A percentile compares a stretch with the other conserved stretches of the same genome.
phyloP scores from a whole-genome alignment of 2,329 filamentous ascomycete genomes.

The Aaosphaeria pasadenensis region DNA sequence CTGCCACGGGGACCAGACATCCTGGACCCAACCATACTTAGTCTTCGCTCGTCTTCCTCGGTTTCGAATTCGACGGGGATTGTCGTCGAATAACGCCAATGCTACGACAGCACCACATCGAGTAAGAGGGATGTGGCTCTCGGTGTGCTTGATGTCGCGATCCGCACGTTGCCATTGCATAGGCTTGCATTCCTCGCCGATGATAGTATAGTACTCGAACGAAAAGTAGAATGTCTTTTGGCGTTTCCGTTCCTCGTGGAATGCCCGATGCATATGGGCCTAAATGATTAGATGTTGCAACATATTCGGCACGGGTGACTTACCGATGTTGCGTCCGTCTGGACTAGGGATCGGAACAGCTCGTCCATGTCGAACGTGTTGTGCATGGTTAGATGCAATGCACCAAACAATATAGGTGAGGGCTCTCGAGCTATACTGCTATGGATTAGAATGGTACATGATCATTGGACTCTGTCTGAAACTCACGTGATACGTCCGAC shows the following conservation, averaged over 20 bases:
- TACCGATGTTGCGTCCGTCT: constrained; percentile 39
- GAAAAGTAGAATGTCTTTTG: constrained; percentile 61
- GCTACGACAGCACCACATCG: constrained; percentile 60
- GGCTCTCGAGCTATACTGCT: constrained; percentile 56
- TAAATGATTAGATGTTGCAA: not conserved
- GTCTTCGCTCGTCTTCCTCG: constrained; percentile 46
- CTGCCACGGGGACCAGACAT: constrained; percentile 61
- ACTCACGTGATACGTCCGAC: constrained; percentile 52
- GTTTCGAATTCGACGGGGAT: constrained; percentile 50
- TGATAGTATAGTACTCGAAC: constrained; percentile 64
- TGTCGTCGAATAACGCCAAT: constrained; percentile 54
- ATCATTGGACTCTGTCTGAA: not conserved
- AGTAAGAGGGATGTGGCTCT: constrained; percentile 57
- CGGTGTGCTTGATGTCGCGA: constrained; percentile 37
- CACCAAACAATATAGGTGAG: constrained; percentile 58
- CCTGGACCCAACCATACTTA: constrained; percentile 54
- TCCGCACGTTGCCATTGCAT: constrained; percentile 61
- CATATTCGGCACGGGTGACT: not conserved
- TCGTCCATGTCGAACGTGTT: constrained; percentile 62
- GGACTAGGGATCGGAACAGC: constrained; percentile 54
- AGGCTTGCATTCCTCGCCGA: constrained; percentile 54
- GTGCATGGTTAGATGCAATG: constrained; percentile 57
- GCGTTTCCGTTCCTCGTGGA: constrained; percentile 42
- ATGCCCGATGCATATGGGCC: constrained; percentile 54
- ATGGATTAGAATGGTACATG: not conserved